These are phyloP conservation scores for Aspergillus japonicus DNA, from an alignment of 2,329 filamentous ascomycete species.

Conservation along the genomic window DNA sequence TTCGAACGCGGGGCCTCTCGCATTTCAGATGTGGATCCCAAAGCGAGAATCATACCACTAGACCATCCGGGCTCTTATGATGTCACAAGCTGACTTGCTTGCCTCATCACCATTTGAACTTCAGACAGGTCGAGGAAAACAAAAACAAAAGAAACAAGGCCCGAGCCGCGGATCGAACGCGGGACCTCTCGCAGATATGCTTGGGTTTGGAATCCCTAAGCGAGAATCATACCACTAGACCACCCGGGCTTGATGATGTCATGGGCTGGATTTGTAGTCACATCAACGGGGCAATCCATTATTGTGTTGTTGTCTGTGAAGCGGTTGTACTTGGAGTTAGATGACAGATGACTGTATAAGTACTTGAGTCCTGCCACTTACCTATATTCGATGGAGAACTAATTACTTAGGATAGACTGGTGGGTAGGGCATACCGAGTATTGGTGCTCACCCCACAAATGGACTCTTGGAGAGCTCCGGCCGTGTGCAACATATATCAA, in stretches of 20 bases:
- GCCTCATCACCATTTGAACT: rapidly evolving
- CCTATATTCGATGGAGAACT: too few relatives aligned
- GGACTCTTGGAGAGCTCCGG: too few relatives aligned
- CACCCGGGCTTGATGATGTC: background rate
- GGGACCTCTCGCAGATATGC: background rate
- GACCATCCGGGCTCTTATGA: background rate
- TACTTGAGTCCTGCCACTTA: too few relatives aligned
- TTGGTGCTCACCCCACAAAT: too few relatives aligned
- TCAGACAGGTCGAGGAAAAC: background rate
- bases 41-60: background rate
- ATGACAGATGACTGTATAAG: too few relatives aligned
- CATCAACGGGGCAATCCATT: background rate
- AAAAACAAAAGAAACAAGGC: background rate
- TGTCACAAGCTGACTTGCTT: too few relatives aligned
- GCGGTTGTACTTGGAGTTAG: too few relatives aligned
- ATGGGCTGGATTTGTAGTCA: background rate
- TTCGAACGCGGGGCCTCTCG: background rate
- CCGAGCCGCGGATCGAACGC: background rate
- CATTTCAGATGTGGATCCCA: background rate
- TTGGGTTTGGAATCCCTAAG: background rate
- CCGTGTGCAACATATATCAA: too few relatives aligned
- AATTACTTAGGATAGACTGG: too few relatives aligned
- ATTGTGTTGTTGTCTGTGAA: too few relatives aligned
- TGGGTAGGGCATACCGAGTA: too few relatives aligned
- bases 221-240: background rate